Conservation (phyloP, 371 early-diverging fungal species). For the Zychaea mexicana region DNA sequence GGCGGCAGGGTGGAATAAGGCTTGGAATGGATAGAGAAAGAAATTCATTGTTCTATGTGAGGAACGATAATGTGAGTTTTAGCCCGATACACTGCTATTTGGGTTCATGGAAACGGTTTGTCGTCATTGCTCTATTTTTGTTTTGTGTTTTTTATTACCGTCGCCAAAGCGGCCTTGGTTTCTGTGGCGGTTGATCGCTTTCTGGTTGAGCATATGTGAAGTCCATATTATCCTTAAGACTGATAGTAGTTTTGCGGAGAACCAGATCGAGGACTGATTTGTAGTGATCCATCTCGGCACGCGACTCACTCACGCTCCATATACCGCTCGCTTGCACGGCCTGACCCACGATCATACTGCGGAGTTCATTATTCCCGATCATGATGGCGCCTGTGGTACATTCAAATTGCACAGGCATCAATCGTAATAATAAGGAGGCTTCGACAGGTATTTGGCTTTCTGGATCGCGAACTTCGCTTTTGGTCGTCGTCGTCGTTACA, state of each 20-base stretch:
- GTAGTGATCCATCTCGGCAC: conserved; percentile 63
- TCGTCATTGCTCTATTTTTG: neutral
- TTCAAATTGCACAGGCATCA: conserved; percentile 75
- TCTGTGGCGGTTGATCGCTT: neutral
- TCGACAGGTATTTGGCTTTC: conserved; percentile 32
- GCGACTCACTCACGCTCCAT: conserved; percentile 59
- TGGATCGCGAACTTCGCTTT: conserved; percentile 18
- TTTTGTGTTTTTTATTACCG: neutral
- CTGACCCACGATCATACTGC: conserved; percentile 62
- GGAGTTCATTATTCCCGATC: conserved; percentile 76
- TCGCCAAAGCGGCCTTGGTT: neutral
- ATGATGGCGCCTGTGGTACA: conserved; percentile 73
- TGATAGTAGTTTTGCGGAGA: conserved; percentile 58
- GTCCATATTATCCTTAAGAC: conserved; percentile 69
- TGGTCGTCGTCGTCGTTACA: neutral
- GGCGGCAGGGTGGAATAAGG: conserved; percentile 19
- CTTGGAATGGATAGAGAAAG: conserved; percentile 8
- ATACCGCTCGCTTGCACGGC: conserved; percentile 66
- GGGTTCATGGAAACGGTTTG: too few species aligned
- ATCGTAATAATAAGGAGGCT: conserved; percentile 53
- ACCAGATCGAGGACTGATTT: conserved; percentile 57
- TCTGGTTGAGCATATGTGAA: conserved; percentile 44
- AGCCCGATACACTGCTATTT: neutral
- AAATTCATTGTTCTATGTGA: conserved; percentile 5
- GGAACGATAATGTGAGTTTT: neutral